Evolutionary conservation across 2,329 filamentous ascomycete genomes (phyloP).

Genomic region (Aotearoamyces nothofagi): DNA sequence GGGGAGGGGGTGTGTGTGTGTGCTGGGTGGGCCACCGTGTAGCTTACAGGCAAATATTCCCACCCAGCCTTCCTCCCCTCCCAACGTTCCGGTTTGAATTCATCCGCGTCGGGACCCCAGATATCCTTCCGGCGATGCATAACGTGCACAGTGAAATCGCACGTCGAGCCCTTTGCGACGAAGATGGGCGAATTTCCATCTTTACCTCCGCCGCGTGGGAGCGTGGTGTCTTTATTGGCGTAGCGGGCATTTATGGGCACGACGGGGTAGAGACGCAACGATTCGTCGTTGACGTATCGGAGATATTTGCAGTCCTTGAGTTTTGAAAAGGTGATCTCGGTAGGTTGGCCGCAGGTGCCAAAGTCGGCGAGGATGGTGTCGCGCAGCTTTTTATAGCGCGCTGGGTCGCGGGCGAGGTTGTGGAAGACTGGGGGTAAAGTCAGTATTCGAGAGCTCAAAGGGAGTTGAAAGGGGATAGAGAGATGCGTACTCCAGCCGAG

Average conservation of each 20-base stretch:
- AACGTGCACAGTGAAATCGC: conserved; percentile 18
- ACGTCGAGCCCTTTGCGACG: conserved; percentile 13
- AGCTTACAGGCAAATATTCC: conserved; percentile 22
- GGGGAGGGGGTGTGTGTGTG: not conserved
- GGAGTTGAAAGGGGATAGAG: too few species aligned
- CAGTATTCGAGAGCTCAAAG: too few species aligned
- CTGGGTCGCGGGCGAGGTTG: conserved; percentile 24
- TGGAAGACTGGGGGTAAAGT: too few species aligned
- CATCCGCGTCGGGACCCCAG: conserved; percentile 21
- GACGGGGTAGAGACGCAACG: conserved; percentile 35
- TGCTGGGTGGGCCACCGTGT: not conserved
- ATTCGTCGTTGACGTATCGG: conserved; percentile 18
- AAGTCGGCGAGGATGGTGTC: conserved; percentile 22
- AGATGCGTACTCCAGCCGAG: too few species aligned
- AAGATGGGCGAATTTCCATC: conserved; percentile 20
- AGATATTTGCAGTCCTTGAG: conserved; percentile 17
- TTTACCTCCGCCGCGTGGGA: conserved; percentile 21
- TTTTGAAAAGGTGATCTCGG: conserved; percentile 13
- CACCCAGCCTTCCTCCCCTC: conserved; percentile 26
- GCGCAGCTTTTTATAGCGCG: conserved; percentile 27
- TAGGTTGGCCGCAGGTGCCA: conserved; percentile 17
- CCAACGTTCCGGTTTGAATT: conserved; percentile 23
- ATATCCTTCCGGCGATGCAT: conserved; percentile 22
- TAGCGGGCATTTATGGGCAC: conserved; percentile 36
- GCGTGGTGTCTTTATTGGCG: conserved; percentile 27